phyloP scores from a whole-genome alignment of 495 filamentous ascomycete genomes.

The Tuber microsphaerosporum region DNA sequence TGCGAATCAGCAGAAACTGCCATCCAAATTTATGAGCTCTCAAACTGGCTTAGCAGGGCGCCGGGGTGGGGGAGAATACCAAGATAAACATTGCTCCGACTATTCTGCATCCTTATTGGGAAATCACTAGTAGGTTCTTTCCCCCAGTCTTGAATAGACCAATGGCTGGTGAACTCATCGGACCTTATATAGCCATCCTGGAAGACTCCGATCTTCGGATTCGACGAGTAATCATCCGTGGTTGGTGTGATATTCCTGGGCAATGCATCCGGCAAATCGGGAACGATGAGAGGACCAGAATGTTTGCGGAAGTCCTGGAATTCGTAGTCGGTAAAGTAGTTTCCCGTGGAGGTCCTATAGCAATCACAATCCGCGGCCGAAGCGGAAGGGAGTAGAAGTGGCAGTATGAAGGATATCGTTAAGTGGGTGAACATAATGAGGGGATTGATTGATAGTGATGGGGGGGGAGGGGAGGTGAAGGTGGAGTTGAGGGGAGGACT shows the following conservation, averaged over 20 bases:
- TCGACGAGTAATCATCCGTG: constrained; percentile 10
- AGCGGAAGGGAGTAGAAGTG: neutral
- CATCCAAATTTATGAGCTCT: neutral
- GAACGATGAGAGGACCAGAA: constrained; percentile 5
- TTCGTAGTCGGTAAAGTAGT: constrained; percentile 19
- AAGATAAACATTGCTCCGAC: constrained; percentile 36
- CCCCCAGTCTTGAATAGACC: constrained; percentile 33
- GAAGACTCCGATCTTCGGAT: constrained; percentile 16
- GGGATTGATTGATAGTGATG: neutral
- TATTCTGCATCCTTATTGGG: constrained; percentile 32
- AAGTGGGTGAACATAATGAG: neutral
- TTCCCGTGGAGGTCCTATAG: constrained; percentile 29
- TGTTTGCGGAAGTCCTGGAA: constrained; percentile 33
- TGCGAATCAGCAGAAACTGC: constrained; percentile 8
- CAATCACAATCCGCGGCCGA: constrained; percentile 23
- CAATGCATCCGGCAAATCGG: constrained; percentile 18
- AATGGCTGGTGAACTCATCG: constrained; percentile 20
- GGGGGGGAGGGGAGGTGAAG: neutral
- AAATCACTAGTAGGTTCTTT: constrained; percentile 15
- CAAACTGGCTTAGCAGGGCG: neutral
- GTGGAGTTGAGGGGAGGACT: neutral
- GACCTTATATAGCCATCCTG: constrained; percentile 30
- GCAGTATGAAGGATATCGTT: neutral
- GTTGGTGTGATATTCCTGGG: constrained; percentile 10
- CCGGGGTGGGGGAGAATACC: constrained; percentile 13